A percentile compares a stretch with the other conserved stretches of the same genome.
phyloP scores from a whole-genome alignment of 305 asterid species.

The Fraxinus nigra region DNA sequence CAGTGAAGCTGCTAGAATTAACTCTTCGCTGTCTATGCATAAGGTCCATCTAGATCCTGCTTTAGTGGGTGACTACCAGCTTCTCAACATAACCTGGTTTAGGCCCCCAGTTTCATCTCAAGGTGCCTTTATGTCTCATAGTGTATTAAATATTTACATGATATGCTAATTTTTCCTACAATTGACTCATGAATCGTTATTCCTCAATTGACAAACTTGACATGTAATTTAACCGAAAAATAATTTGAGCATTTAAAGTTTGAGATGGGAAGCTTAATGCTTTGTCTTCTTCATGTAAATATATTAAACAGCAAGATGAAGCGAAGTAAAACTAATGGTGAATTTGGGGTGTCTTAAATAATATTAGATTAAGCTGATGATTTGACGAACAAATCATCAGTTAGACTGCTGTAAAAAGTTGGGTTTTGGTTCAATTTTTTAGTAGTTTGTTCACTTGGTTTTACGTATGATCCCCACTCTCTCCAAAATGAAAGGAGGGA shows the following conservation, averaged over 20 bases:
- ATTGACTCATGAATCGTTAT: not conserved
- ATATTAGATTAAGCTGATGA: slow-evolving; percentile 9
- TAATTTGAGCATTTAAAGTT: not conserved
- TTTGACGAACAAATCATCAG: slow-evolving; percentile 4
- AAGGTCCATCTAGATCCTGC: slow-evolving; percentile 67
- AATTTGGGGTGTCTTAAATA: not conserved
- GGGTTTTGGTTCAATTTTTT: not conserved
- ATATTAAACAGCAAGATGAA: slow-evolving; percentile 2
- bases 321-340: not conserved
- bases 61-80: slow-evolving; percentile 75
- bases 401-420: not conserved
- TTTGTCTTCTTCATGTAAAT: not conserved
- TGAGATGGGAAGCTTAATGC: slow-evolving; percentile 13
- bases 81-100: slow-evolving; percentile 84
- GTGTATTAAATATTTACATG: slow-evolving; percentile 2
- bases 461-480: not conserved
- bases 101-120: slow-evolving; percentile 55
- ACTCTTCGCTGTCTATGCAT: slow-evolving; percentile 61
- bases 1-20: slow-evolving; percentile 62
- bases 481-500: not conserved
- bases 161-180: not conserved
- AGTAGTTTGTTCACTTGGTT: not conserved
- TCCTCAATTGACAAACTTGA: not conserved
- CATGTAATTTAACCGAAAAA: not conserved
- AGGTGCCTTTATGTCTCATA: slow-evolving; percentile 48